phyloP scores from a whole-genome alignment of 1,139 yeast genomes.

The Hemisphaericaspora xylofermentans region DNA sequence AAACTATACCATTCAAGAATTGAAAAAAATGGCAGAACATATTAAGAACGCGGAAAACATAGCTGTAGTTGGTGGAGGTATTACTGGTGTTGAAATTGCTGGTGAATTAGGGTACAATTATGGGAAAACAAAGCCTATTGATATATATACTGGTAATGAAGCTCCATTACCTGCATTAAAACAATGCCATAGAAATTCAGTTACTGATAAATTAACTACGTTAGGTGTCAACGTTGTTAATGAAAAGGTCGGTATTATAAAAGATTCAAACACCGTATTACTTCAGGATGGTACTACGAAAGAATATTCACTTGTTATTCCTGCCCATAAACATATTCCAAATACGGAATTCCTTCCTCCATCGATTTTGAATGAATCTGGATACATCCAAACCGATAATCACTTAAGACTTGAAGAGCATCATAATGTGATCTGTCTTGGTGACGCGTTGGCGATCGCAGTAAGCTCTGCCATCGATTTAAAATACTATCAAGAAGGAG shows the following conservation, averaged over 20 bases:
- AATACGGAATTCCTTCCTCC: constrained; percentile 25
- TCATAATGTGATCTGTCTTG: constrained; percentile 30
- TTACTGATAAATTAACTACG: constrained; percentile 20
- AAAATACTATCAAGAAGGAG: constrained; percentile 21
- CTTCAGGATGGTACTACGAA: constrained; percentile 18
- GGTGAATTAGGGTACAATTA: constrained; percentile 32
- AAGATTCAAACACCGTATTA: constrained; percentile 8
- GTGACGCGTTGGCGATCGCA: constrained; percentile 31
- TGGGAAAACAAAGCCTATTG: constrained; percentile 18
- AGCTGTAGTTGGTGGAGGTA: constrained; percentile 41
- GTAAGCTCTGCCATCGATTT: constrained; percentile 26
- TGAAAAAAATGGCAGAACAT: constrained; percentile 16
- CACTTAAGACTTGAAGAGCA: constrained; percentile 23
- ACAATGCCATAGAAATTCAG: constrained; percentile 15
- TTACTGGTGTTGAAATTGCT: constrained; percentile 41
- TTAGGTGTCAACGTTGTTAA: constrained; percentile 29
- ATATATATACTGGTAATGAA: constrained; percentile 27
- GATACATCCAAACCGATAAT: constrained; percentile 27
- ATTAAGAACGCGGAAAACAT: constrained; percentile 24
- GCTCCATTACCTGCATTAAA: constrained; percentile 24
- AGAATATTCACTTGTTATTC: constrained; percentile 29
- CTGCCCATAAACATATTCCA: constrained; percentile 22
- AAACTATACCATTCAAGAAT: constrained; percentile 15
- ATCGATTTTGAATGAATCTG: constrained; percentile 18
- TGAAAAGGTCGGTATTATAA: constrained; percentile 10